A percentile compares a stretch with the other conserved stretches of the same genome.
phyloP scores from a whole-genome alignment of 2,329 filamentous ascomycete species.

The Talaromyces sp. region DNA sequence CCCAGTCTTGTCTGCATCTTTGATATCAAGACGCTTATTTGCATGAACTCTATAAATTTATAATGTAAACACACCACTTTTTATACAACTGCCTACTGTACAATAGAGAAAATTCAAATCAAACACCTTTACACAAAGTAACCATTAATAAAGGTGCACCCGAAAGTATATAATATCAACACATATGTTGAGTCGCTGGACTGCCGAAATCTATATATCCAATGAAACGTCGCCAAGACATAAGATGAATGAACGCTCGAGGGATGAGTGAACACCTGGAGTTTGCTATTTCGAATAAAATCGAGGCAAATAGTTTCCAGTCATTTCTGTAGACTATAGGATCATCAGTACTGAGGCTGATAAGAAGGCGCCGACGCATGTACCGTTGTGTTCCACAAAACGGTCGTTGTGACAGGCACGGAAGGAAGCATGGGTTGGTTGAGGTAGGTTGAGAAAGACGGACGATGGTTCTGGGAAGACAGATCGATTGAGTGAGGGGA shows the following conservation, averaged over 20 bases:
- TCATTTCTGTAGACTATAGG: not conserved
- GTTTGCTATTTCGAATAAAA: not conserved
- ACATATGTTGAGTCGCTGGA: not conserved
- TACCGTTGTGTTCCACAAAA: slow-evolving; percentile 13
- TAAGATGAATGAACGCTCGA: not conserved
- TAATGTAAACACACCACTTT: not conserved
- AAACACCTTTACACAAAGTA: not conserved
- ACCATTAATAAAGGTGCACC: not conserved
- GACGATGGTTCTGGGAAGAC: slow-evolving; percentile 2
- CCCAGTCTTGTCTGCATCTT: not conserved
- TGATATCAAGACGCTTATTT: not conserved
- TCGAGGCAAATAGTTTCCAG: not conserved
- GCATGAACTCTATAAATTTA: not conserved
- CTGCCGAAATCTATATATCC: slow-evolving; percentile 4
- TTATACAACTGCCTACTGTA: not conserved
- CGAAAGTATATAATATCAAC: not conserved
- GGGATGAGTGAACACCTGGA: not conserved
- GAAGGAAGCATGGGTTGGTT: slow-evolving; percentile 13
- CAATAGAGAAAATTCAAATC: not conserved
- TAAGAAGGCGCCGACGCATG: slow-evolving; percentile 13
- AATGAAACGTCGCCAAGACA: not conserved
- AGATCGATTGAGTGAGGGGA: slow-evolving; percentile 7
- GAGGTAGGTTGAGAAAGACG: slow-evolving; percentile 12
- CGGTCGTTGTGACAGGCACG: slow-evolving; percentile 3
- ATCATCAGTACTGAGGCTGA: slow-evolving; percentile 18